A percentile compares a stretch with the other conserved stretches of the same genome.
These are phyloP conservation scores for Aureobasidium lini DNA, from an alignment of 2,329 filamentous ascomycete genomes.

Conservation along the genomic window DNA sequence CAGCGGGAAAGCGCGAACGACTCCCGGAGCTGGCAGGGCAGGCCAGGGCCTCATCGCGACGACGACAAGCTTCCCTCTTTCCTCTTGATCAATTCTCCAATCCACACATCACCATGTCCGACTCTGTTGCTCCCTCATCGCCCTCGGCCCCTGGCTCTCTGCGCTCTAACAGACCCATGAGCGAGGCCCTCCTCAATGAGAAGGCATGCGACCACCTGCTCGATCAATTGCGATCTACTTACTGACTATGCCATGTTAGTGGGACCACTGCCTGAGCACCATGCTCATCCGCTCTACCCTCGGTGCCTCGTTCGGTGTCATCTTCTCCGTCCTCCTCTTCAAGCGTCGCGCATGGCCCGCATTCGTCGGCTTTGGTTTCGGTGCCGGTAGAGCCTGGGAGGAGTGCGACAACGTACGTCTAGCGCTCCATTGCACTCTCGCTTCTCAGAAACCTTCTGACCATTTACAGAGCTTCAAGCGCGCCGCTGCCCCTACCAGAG, in stretches of 20 bases:
- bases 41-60: background rate
- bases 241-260: slow-evolving; percentile 48
- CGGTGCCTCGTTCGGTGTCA: slow-evolving; percentile 92
- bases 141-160: slow-evolving; percentile 56
- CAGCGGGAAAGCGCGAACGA: slow-evolving; percentile 13
- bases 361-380: slow-evolving; percentile 90
- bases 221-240: background rate
- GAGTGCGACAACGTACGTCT: slow-evolving; percentile 73
- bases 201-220: slow-evolving; percentile 58
- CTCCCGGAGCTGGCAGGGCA: background rate
- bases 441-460: background rate
- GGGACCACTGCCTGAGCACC: slow-evolving; percentile 97
- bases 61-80: background rate
- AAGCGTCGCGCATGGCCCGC: slow-evolving; percentile 97
- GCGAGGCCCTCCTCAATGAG: slow-evolving; percentile 96
- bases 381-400: slow-evolving; percentile 93
- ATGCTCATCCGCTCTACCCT: slow-evolving; percentile 94
- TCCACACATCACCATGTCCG: slow-evolving; percentile 45
- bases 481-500: slow-evolving; percentile 39
- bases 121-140: slow-evolving; percentile 43
- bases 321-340: slow-evolving; percentile 97
- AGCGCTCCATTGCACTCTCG: background rate
- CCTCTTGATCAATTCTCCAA: background rate
- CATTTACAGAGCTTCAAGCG: slow-evolving; percentile 43
- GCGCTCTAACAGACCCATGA: slow-evolving; percentile 71